A percentile compares a stretch with the other conserved stretches of the same genome.
Conservation (phyloP, 2,329 filamentous ascomycete genomes). For the Ascochyta fabae region DNA sequence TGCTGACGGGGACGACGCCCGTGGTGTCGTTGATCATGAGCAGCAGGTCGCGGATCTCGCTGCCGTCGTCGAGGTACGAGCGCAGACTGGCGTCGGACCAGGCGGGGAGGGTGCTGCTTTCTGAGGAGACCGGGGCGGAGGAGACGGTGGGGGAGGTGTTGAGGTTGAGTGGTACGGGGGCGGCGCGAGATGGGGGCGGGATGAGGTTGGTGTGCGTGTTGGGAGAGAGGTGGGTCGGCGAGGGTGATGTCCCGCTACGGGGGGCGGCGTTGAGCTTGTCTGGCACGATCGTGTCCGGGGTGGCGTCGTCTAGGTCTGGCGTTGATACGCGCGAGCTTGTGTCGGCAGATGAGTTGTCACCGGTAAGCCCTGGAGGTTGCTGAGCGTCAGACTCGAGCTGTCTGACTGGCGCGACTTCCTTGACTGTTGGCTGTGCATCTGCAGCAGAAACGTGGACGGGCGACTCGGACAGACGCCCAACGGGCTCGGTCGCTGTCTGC, state of each 20-base stretch:
- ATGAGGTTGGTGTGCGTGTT: slow-evolving; percentile 18
- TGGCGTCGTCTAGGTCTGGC: slow-evolving; percentile 39
- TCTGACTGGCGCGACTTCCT: slow-evolving; percentile 22
- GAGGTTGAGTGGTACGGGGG: slow-evolving; percentile 37
- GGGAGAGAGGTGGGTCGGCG: slow-evolving; percentile 34
- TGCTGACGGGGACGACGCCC: slow-evolving; percentile 76
- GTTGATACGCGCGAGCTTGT: slow-evolving; percentile 48
- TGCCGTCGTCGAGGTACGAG: slow-evolving; percentile 88
- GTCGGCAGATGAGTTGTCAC: slow-evolving; percentile 74
- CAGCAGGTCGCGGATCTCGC: slow-evolving; percentile 87
- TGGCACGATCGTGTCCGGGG: slow-evolving; percentile 37
- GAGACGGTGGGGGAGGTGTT: slow-evolving; percentile 24
- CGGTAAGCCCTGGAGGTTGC: slow-evolving; percentile 69
- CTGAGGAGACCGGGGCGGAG: slow-evolving; percentile 41
- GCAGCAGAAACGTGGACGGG: slow-evolving; percentile 70
- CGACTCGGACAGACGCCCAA: slow-evolving; percentile 65
- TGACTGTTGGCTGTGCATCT: slow-evolving; percentile 50
- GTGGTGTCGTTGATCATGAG: slow-evolving; percentile 92
- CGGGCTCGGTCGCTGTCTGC: slow-evolving; percentile 26
- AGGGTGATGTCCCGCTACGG: slow-evolving; percentile 25
- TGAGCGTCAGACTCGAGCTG: slow-evolving; percentile 40
- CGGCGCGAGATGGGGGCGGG: slow-evolving; percentile 45
- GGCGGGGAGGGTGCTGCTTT: slow-evolving; percentile 63
- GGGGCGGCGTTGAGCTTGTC: slow-evolving; percentile 32
- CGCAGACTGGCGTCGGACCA: slow-evolving; percentile 90